A percentile compares a stretch with the other conserved stretches of the same genome.
phyloP scores from a whole-genome alignment of 208 protist genomes.

The Leishmania arabica region DNA sequence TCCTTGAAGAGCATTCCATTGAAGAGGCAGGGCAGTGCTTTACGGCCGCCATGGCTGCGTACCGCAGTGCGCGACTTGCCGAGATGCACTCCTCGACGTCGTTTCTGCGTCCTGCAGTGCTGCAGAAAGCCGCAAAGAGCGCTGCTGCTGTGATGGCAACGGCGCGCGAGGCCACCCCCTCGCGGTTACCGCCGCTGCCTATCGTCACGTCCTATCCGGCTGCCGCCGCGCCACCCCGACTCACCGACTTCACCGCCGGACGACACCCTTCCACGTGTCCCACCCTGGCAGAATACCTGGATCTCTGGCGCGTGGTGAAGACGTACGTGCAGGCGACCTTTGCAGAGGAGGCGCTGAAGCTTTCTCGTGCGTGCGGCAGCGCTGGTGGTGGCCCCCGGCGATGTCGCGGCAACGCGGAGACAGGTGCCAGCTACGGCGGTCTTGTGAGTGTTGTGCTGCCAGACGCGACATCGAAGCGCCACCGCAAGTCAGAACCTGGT shows the following conservation, averaged over 20 bases:
- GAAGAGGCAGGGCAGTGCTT: slow-evolving; percentile 8
- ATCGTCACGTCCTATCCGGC: background rate
- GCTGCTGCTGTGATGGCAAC: background rate
- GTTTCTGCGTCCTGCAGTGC: slow-evolving; percentile 26
- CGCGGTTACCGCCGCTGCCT: background rate
- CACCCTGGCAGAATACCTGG: slow-evolving; percentile 26
- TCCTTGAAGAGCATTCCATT: background rate
- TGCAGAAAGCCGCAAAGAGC: slow-evolving; percentile 11
- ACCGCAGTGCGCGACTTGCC: slow-evolving; percentile 6
- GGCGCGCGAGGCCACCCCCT: background rate
- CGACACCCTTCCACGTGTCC: slow-evolving; percentile 5
- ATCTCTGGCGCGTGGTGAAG: slow-evolving; percentile 33
- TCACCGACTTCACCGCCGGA: slow-evolving; percentile 22
- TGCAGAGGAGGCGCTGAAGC: slow-evolving; percentile 15
- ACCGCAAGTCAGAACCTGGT: background rate
- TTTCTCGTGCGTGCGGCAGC: background rate
- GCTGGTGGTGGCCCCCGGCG: background rate
- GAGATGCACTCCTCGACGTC: slow-evolving; percentile 26
- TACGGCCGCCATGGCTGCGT: slow-evolving; percentile 3
- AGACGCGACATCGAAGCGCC: background rate
- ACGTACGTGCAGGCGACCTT: slow-evolving; percentile 26
- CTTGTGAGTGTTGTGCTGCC: slow-evolving; percentile 25
- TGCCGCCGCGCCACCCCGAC: slow-evolving; percentile 6
- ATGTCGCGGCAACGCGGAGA: background rate
- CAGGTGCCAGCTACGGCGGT: slow-evolving; percentile 6